phyloP scores from a whole-genome alignment of 257 asterid species.

The Ilex asprella region DNA sequence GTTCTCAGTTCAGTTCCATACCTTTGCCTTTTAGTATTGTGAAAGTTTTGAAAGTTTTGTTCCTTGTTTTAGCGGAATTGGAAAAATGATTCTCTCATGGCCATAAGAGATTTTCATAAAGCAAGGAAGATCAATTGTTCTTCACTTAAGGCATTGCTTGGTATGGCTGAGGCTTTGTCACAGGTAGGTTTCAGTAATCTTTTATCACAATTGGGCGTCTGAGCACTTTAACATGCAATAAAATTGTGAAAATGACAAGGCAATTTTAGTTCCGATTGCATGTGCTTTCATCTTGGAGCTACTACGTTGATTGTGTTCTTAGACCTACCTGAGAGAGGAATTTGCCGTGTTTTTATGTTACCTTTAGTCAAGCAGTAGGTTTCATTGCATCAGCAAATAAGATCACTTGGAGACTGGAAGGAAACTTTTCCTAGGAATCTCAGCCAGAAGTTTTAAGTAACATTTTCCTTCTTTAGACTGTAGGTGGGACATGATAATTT shows the following conservation, averaged over 20 bases:
- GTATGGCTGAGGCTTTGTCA: constrained; percentile 75
- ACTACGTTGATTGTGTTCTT: too few species aligned
- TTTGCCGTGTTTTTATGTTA: too few species aligned
- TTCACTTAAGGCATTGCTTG: constrained; percentile 65
- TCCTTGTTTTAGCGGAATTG: constrained; percentile 58
- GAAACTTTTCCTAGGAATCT: too few species aligned
- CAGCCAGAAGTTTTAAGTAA: too few species aligned
- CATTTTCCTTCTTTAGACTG: not conserved
- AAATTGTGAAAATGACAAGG: too few species aligned
- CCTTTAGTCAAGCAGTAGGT: too few species aligned
- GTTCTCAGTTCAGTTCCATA: constrained; percentile 1
- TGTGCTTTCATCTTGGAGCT: too few species aligned
- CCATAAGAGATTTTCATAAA: constrained; percentile 76
- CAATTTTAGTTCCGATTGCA: too few species aligned
- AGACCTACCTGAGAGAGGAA: too few species aligned
- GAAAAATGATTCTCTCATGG: constrained; percentile 84
- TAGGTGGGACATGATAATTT: not conserved
- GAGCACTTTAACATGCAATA: constrained; percentile 3
- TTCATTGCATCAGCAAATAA: too few species aligned
- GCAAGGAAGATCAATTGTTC: constrained; percentile 67
- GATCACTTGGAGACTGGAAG: too few species aligned
- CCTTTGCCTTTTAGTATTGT: not conserved
- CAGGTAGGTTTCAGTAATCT: constrained; percentile 40
- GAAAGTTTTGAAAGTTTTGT: constrained; percentile 2
- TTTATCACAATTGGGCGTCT: constrained; percentile 1